Percentiles rank a stretch among this genome's conserved stretches.
These are phyloP conservation scores for Amphibolis antarctica DNA, from an alignment of 106 monocot species.

Conservation along the genomic window DNA sequence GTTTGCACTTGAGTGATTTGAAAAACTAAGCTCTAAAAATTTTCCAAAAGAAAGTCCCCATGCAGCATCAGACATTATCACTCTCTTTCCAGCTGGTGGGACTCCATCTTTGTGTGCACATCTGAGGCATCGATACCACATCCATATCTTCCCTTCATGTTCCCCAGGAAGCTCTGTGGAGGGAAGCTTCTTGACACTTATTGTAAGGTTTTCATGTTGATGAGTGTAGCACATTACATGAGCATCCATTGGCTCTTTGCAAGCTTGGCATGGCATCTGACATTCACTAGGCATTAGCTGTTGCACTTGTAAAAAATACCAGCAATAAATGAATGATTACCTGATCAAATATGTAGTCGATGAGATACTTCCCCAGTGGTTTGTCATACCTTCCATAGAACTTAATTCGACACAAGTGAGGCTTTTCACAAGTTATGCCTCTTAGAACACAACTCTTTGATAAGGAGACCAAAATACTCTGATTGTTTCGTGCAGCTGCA, in stretches of 20 bases:
- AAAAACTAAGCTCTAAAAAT: slow-evolving; percentile 96
- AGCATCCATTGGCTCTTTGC: slow-evolving; percentile 59
- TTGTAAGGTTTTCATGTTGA: slow-evolving; percentile 67
- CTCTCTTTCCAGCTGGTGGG: slow-evolving; percentile 71
- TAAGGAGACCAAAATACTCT: slow-evolving; percentile 88
- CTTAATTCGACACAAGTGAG: slow-evolving; percentile 74
- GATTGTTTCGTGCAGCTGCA: slow-evolving; percentile 42
- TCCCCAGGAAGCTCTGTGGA: slow-evolving; percentile 60
- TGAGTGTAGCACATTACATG: slow-evolving; percentile 82
- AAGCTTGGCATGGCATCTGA: slow-evolving; percentile 51
- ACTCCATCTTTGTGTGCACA: slow-evolving; percentile 54
- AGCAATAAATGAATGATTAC: slow-evolving; percentile 21
- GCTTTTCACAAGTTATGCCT: slow-evolving; percentile 54
- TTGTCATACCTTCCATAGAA: slow-evolving; percentile 93
- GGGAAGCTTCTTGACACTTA: slow-evolving; percentile 47
- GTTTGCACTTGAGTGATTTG: slow-evolving; percentile 69
- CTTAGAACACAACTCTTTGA: slow-evolving; percentile 59
- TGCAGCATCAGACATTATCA: slow-evolving; percentile 92
- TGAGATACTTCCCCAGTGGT: slow-evolving; percentile 77
- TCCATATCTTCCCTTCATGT: slow-evolving; percentile 89
- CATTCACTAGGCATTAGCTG: neutral
- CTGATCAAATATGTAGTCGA: slow-evolving; percentile 88
- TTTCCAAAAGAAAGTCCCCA: slow-evolving; percentile 98
- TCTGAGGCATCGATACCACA: slow-evolving; percentile 92
- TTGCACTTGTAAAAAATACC: neutral